Base-by-base conservation (phyloP, 2,329 filamentous ascomycete species). In the Xylaria arbuscula region DNA sequence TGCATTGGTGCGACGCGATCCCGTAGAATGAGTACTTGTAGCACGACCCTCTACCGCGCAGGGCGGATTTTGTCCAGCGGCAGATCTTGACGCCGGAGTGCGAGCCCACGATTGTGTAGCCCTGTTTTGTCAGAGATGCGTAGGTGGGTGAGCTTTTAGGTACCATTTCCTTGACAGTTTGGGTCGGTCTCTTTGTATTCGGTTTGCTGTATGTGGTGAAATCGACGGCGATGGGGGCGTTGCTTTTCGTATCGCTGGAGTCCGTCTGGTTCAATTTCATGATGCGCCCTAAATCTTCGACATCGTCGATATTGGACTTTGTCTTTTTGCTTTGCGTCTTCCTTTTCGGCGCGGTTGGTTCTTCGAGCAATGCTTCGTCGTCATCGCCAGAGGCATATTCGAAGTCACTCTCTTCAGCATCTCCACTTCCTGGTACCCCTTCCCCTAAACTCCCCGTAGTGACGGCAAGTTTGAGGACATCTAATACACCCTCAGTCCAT, bases 1-100 rank as follows among this genome's bases (percentile, higher is more conserved):
- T 99, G 81, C 95, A 99, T 70, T 97, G 91, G 78, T 99, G 96
- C 0, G 94, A 98, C 72, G 92, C 89, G 80, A 99, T 99, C 57
- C 95, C 95, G 80, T 99, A 99, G 80, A 99, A 97, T 0, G 93
- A 97, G 81, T 90, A 98, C 78, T 99, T 98, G 86, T 99, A 99
- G 84, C 95, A 99, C 28, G 93, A 97, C 4, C 95, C 96, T 48
- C 95, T 91, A 13, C 95, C 95, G 47, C 95, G 92, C 0, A 98
- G 89, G 10, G 95, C 95, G 1, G 94, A 98, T 81, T 99, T 99
- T 10, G 96, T 98, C 95, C 95, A 99, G 38, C 96, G 93, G 78
- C 95, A 99, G 75, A 98, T 97, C 81, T 98, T 98, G 72, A 98
- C 95, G 36, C 95, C 95, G 0, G 93, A 97, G 81, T 98, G 96